Conservation (phyloP, 306 rosid species). For the Glycine soja region DNA sequence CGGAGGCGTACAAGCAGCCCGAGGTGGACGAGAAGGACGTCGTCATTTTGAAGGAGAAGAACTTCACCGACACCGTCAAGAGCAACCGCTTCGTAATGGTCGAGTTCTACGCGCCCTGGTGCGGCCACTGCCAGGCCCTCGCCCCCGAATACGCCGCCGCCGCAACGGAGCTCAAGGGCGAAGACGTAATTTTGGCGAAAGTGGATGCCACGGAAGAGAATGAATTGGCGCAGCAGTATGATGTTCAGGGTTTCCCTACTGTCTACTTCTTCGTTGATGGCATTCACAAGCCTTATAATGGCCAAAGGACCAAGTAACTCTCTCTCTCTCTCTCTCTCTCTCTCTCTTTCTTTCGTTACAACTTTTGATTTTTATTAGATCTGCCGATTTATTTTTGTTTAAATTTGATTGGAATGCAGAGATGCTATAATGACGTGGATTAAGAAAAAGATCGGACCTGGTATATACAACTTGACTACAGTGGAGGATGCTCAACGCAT, state of each 20-base stretch:
- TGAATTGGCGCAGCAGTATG: conserved; percentile 79
- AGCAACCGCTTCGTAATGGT: conserved; percentile 80
- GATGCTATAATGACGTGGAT: conserved; percentile 92
- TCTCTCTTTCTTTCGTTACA: neutral
- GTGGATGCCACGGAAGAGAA: conserved; percentile 91
- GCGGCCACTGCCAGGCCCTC: conserved; percentile 96
- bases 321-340: conserved; percentile 1
- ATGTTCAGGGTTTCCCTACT: conserved; percentile 90
- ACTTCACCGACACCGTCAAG: conserved; percentile 71
- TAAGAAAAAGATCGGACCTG: conserved; percentile 97
- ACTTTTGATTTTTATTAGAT: conserved; percentile 4
- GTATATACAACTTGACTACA: conserved; percentile 75
- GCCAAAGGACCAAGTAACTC: conserved; percentile 79
- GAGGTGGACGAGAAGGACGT: conserved; percentile 91
- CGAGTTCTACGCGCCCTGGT: conserved; percentile 99
- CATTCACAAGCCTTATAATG: conserved; percentile 75
- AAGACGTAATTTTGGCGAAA: conserved; percentile 77
- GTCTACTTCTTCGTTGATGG: conserved; percentile 80
- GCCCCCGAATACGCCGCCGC: conserved; percentile 95
- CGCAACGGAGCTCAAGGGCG: conserved; percentile 82
- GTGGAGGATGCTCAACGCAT: conserved; percentile 79
- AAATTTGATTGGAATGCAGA: conserved; percentile 49
- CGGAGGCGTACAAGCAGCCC: conserved; percentile 59
- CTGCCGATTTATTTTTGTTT: neutral
- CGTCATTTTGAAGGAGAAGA: conserved; percentile 79